Evolutionary conservation across 345 rosid genomes (phyloP), one percentile per base, ranked within the genome.

Genomic region (Erucastrum elatum): DNA sequence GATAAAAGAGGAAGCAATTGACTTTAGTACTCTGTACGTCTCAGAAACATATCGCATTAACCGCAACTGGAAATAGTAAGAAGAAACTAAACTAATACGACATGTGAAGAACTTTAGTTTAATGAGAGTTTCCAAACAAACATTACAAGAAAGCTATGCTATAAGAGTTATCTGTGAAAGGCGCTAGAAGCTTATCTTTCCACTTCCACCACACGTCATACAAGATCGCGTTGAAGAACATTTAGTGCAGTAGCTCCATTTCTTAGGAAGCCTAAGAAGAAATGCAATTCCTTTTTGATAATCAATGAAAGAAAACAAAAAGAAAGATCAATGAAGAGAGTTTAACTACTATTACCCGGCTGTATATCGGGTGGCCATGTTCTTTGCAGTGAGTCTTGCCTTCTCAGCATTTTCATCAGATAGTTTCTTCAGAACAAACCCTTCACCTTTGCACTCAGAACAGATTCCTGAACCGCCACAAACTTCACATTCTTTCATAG

Each of bases 161-260:
- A 78, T 44, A 26, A 4, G 41, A 1, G 15, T n/a, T 27, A 53
- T 53, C 58, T 51, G 21, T 2, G 58, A 8, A 37, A 17, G 61
- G 41, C 37, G 12, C 81, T 90, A 87, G 62, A 46, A 65, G 84
- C 85, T 88, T 77, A 77, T 63, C 82, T 86, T 91, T 71, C 98
- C 97, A 58, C 90, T 82, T 16, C 98, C 98, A 30, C 83, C 91
- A 71, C 98, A 94, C 3, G 85, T 77, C 11, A 4, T 77, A 69
- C 97, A 94, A 35, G 95, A 89, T 65, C 98, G 80, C 0, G 95
- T 66, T 12, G 98, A 87, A 9, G 98, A 92, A 85, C 98, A 94
- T 70, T 89, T 94, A 4, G 93, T 90, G 69, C 98, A 92, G 85
- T 94, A 94, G 82, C 97, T 92, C 98, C 98, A 92, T 87, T 94